Conservation (phyloP, 139 green algal genomes). For the Closterium sp. region DNA sequence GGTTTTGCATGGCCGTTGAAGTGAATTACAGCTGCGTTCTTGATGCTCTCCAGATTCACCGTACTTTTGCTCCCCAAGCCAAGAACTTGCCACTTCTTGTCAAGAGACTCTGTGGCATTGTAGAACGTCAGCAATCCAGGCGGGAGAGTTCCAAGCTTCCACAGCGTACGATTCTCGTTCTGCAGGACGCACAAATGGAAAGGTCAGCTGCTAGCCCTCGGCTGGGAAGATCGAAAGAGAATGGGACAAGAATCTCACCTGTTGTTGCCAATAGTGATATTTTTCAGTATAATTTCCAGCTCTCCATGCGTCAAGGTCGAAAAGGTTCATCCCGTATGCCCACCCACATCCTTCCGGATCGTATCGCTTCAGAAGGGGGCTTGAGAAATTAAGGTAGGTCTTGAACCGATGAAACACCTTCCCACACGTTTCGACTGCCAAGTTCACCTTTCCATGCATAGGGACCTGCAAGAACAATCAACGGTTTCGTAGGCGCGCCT, state of each 20-base stretch:
- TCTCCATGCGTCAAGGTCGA: constrained; percentile 33
- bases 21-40: constrained; percentile 32
- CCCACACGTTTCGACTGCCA: constrained; percentile 32
- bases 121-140: constrained; percentile 37
- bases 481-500: background rate
- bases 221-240: background rate
- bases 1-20: constrained; percentile 44
- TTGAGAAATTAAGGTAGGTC: constrained; percentile 37
- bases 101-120: background rate
- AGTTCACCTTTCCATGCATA: constrained; percentile 35
- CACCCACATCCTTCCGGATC: constrained; percentile 34
- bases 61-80: constrained; percentile 29
- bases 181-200: background rate
- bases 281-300: constrained; percentile 19
- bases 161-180: constrained; percentile 33
- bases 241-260: background rate
- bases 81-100: constrained; percentile 25
- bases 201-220: background rate
- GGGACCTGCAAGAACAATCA: background rate
- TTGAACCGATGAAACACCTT: constrained; percentile 27
- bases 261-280: constrained; percentile 38
- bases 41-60: constrained; percentile 10
- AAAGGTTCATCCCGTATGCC: constrained; percentile 42
- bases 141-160: constrained; percentile 31
- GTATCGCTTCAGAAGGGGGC: constrained; percentile 13